Base-by-base conservation (phyloP, 2,329 filamentous ascomycete species). In the Fusarium euwallaceae region DNA sequence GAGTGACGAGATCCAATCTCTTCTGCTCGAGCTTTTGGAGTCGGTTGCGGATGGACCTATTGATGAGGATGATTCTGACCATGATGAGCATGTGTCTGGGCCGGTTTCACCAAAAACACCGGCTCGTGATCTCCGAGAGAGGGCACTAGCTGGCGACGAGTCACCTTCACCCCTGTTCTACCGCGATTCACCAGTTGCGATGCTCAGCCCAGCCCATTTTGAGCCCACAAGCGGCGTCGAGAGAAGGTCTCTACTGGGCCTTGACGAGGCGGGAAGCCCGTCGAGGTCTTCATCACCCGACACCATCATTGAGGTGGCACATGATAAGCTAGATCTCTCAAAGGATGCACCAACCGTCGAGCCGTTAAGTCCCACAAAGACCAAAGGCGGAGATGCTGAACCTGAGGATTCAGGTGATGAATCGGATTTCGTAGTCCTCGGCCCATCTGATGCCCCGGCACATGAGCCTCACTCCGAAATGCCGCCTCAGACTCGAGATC, bases 401-500 rank as follows among this genome's bases (percentile, higher is more conserved):
- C 34, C 60, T 22, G 64, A 62, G 20, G 17, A 32, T 6, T 43
- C 61, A 12, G 22, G 34, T 32, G 53, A 45, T 7, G 72, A 41
- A 32, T 45, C 59, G 14, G 56, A 58, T 10, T 51, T 61, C 37
- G 32, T 66, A 36, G 22, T 34, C 16, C 43, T 60, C 39, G 34
- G 34, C 11, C 22, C 51, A 45, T 32, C 43, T 45, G 34, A 60
- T 55, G 20, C 22, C 27, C 24, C 55, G n/a, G 17, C 37, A 12
- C 32, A 34, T 51, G 43, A 29, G 8, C 27, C 27, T 29, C 27
- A 29, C 27, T 29, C 27, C 27, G 27, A 29, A 29, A 29, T 29
- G 22, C 17, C 41, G 29, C 41, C 55, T 72, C 69, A 11, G 60
- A 63, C 24, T 61, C 66, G 48, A 36, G 66, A 22, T 67, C 65